Conservation (phyloP, 2,329 filamentous ascomycete species). For the Phialocephala subalpina region DNA sequence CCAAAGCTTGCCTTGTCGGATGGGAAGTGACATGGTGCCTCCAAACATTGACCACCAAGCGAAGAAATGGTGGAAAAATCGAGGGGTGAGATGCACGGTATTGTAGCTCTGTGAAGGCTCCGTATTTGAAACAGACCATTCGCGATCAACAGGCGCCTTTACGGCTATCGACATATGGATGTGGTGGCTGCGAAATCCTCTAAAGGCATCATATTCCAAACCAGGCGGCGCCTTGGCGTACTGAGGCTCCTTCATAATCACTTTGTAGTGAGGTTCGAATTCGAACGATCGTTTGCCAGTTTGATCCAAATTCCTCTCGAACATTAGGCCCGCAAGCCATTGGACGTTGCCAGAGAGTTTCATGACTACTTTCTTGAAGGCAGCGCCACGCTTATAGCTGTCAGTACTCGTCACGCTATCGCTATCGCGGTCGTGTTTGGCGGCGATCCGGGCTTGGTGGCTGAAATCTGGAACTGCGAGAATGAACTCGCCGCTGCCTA, state of each 20-base stretch:
- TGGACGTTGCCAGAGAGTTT: conserved; percentile 96
- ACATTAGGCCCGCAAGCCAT: conserved; percentile 90
- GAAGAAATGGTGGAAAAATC: conserved; percentile 98
- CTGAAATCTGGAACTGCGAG: conserved; percentile 94
- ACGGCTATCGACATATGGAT: conserved; percentile 96
- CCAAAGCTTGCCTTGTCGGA: conserved; percentile 91
- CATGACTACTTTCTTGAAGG: conserved; percentile 99
- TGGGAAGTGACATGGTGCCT: conserved; percentile 90
- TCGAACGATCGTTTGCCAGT: conserved; percentile 79
- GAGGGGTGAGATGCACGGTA: conserved; percentile 90
- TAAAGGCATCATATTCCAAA: conserved; percentile 86
- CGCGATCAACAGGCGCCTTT: conserved; percentile 83
- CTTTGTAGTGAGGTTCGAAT: conserved; percentile 92
- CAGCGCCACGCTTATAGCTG: conserved; percentile 74
- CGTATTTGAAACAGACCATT: conserved; percentile 81
- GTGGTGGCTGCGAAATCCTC: conserved; percentile 94
- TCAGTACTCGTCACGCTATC: conserved; percentile 63
- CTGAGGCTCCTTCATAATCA: conserved; percentile 83
- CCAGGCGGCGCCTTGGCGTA: conserved; percentile 68
- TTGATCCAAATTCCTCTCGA: conserved; percentile 79
- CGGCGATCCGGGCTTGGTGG: conserved; percentile 73
- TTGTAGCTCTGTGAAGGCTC: conserved; percentile 92
- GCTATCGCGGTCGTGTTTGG: conserved; percentile 58
- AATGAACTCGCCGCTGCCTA: conserved; percentile 94
- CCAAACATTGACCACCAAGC: conserved; percentile 98